phyloP scores from a whole-genome alignment of 2,329 filamentous ascomycete genomes.

The Stachybotrys chartarum region DNA sequence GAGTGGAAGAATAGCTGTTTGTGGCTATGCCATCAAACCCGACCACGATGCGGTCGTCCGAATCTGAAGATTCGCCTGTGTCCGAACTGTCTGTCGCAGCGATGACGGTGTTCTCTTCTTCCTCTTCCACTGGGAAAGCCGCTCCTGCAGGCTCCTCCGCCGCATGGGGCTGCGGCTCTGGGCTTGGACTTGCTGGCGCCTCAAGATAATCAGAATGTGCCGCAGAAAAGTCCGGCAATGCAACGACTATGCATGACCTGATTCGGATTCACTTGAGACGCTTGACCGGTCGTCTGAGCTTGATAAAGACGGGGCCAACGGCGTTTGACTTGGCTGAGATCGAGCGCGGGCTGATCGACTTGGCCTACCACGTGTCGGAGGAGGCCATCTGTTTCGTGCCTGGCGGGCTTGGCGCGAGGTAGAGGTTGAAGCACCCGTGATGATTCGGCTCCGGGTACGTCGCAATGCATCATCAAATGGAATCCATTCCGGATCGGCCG shows the following conservation, averaged over 20 bases:
- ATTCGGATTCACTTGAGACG: background rate
- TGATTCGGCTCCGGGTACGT: slow-evolving; percentile 1
- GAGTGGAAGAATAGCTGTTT: no score
- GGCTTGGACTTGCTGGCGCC: background rate
- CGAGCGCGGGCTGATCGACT: background rate
- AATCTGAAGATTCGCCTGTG: no score
- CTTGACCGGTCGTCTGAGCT: background rate
- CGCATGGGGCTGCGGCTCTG: background rate
- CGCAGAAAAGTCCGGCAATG: background rate
- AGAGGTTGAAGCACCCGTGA: background rate
- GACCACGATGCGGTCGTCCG: no score
- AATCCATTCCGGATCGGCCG: slow-evolving; percentile 8
- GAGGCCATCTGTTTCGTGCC: background rate
- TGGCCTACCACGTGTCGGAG: background rate
- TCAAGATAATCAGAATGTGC: background rate
- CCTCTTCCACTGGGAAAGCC: no score
- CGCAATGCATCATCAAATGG: slow-evolving; percentile 7
- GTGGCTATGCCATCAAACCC: no score
- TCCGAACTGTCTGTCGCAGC: no score
- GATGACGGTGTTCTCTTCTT: no score
- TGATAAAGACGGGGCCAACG: background rate
- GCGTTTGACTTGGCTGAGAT: background rate
- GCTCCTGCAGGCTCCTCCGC: no score
- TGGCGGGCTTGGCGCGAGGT: background rate
- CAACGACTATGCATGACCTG: background rate